Evolutionary conservation across 495 filamentous ascomycete species (phyloP).

Genomic region (Aspergillus funiculosus): DNA sequence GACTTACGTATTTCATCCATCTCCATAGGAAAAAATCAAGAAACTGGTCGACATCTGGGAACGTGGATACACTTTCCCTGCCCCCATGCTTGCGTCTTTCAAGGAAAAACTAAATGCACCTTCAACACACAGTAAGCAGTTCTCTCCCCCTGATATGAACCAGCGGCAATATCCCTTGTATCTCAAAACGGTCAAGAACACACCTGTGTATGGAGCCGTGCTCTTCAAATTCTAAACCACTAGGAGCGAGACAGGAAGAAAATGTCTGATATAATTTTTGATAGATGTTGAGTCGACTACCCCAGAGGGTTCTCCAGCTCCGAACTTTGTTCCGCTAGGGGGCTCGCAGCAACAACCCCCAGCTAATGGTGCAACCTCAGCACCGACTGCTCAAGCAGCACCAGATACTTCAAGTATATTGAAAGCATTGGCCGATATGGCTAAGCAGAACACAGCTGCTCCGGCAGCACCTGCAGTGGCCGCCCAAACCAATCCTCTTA

Average conservation of each 20-base stretch:
- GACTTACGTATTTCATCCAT: conserved; percentile 46
- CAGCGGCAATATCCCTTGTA: conserved; percentile 1
- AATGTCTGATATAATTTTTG: conserved; percentile 23
- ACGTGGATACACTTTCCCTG: conserved; percentile 84
- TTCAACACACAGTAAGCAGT: conserved; percentile 58
- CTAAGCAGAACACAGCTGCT: conserved; percentile 67
- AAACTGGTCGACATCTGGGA: conserved; percentile 99
- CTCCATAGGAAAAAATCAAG: conserved; percentile 84
- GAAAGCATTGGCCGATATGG: conserved; percentile 79
- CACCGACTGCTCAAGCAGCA: conserved; percentile 32
- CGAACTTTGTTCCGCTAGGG: conserved; percentile 41
- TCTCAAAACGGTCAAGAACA: background rate
- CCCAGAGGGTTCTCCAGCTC: conserved; percentile 70
- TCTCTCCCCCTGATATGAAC: background rate
- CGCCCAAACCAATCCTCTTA: conserved; percentile 48
- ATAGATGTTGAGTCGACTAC: conserved; percentile 67
- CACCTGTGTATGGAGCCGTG: background rate
- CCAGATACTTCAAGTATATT: conserved; percentile 67
- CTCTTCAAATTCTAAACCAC: background rate
- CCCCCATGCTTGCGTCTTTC: conserved; percentile 73
- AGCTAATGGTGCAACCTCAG: conserved; percentile 33
- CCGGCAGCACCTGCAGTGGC: conserved; percentile 48
- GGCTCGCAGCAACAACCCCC: conserved; percentile 32
- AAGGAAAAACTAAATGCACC: conserved; percentile 72
- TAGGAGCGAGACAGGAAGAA: no score